Conservation (phyloP, 768 basidiomycete genomes). For the Boletus huronensis region DNA sequence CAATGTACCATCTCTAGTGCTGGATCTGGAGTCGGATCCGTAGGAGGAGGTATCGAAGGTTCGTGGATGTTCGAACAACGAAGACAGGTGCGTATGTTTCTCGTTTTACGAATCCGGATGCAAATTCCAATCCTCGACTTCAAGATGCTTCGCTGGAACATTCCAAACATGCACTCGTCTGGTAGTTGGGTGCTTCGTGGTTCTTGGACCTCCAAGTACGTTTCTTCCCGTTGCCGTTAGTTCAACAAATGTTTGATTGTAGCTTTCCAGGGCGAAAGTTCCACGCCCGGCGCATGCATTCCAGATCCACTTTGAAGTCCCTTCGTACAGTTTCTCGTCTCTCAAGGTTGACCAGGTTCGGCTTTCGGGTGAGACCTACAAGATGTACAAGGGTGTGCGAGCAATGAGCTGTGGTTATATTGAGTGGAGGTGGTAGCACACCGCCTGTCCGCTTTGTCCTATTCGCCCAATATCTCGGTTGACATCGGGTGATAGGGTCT, state of each 20-base stretch:
- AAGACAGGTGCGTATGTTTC: slow-evolving; percentile 44
- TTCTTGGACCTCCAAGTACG: slow-evolving; percentile 68
- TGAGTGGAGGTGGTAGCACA: slow-evolving; percentile 33
- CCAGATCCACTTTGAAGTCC: slow-evolving; percentile 67
- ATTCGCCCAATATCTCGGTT: not conserved
- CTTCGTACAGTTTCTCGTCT: slow-evolving; percentile 68
- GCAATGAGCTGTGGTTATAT: slow-evolving; percentile 39
- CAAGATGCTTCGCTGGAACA: slow-evolving; percentile 80
- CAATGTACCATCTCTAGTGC: slow-evolving; percentile 67
- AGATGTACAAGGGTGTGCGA: slow-evolving; percentile 89
- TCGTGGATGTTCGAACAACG: slow-evolving; percentile 81
- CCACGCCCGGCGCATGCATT: slow-evolving; percentile 74
- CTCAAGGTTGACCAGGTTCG: slow-evolving; percentile 85
- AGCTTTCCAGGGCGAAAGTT: slow-evolving; percentile 33
- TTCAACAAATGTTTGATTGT: not conserved
- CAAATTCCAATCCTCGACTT: not conserved
- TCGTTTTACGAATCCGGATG: not conserved
- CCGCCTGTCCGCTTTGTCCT: not conserved
- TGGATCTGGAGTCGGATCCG: slow-evolving; percentile 42
- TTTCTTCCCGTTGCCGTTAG: slow-evolving; percentile 3
- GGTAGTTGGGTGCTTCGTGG: slow-evolving; percentile 73
- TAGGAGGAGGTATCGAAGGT: slow-evolving; percentile 42
- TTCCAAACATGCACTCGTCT: slow-evolving; percentile 62
- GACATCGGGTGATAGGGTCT: not conserved
- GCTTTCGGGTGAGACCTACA: slow-evolving; percentile 75